Conservation (phyloP, 2,329 filamentous ascomycete species). For the Cladosporium sp. region DNA sequence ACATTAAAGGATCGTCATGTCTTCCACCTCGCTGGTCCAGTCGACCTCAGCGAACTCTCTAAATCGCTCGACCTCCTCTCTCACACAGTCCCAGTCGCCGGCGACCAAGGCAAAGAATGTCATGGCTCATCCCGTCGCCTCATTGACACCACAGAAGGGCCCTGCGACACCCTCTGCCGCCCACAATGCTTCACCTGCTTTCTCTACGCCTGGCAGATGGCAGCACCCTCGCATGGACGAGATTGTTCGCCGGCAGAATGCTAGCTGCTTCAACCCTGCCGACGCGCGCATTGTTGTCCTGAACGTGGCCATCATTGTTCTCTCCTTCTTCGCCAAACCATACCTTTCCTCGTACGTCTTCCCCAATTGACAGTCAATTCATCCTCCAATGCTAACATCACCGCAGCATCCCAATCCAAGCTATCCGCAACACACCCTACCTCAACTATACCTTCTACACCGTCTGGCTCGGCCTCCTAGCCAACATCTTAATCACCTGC, state of each 20-base stretch:
- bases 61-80: too few species aligned
- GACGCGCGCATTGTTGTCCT: slow-evolving; percentile 67
- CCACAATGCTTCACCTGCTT: slow-evolving; percentile 17
- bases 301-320: slow-evolving; percentile 56
- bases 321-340: slow-evolving; percentile 43
- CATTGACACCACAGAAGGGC: slow-evolving; percentile 7
- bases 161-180: neutral
- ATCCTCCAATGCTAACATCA: neutral
- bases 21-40: slow-evolving; percentile 21
- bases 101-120: slow-evolving; percentile 4
- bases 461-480: slow-evolving; percentile 49
- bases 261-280: slow-evolving; percentile 70
- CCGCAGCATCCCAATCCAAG: slow-evolving; percentile 6
- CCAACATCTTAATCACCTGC: slow-evolving; percentile 66
- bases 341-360: slow-evolving; percentile 30
- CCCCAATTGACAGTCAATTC: neutral
- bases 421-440: slow-evolving; percentile 23
- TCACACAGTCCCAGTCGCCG: slow-evolving; percentile 3
- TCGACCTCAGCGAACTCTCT: neutral
- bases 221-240: slow-evolving; percentile 83
- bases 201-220: slow-evolving; percentile 64
- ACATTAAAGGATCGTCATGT: slow-evolving; percentile 17
- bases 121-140: neutral
- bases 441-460: slow-evolving; percentile 40
- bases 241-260: slow-evolving; percentile 75